phyloP scores from a whole-genome alignment of 1,284 basidiomycete species.

The Marasmius tenuissimus region DNA sequence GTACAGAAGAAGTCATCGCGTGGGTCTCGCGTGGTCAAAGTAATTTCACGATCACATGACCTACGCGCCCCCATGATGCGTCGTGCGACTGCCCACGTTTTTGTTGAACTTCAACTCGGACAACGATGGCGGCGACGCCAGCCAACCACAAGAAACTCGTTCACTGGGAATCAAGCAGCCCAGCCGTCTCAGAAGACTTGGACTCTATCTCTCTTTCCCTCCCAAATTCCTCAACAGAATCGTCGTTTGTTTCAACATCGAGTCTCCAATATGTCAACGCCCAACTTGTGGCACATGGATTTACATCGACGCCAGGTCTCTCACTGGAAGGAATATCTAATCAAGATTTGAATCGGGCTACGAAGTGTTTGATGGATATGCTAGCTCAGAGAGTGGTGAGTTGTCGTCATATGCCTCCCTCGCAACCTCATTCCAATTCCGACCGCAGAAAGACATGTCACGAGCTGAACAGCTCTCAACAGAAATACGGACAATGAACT shows the following conservation, averaged over 20 bases:
- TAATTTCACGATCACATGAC: not conserved
- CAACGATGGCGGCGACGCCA: slow-evolving; percentile 32
- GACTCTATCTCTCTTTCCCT: slow-evolving; percentile 31
- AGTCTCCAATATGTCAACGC: slow-evolving; percentile 73
- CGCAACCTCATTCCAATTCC: not conserved
- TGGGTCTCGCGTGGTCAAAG: too few species aligned
- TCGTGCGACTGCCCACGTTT: not conserved
- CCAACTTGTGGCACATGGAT: slow-evolving; percentile 81
- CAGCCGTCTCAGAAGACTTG: slow-evolving; percentile 31
- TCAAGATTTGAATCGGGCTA: slow-evolving; percentile 61
- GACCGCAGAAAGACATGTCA: slow-evolving; percentile 71
- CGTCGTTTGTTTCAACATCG: slow-evolving; percentile 41
- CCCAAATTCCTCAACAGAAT: slow-evolving; percentile 42
- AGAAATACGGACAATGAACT: slow-evolving; percentile 74
- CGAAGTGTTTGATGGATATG: slow-evolving; percentile 78
- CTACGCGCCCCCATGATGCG: not conserved
- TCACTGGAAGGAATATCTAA: slow-evolving; percentile 61
- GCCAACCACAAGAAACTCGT: slow-evolving; percentile 38
- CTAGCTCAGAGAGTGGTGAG: slow-evolving; percentile 78
- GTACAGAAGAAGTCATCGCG: too few species aligned
- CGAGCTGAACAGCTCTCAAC: slow-evolving; percentile 77
- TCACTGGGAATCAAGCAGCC: slow-evolving; percentile 43
- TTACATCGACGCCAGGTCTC: slow-evolving; percentile 61
- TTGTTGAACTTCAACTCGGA: slow-evolving; percentile 1
- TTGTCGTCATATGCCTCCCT: slow-evolving; percentile 17